These are phyloP conservation scores for Gaertneriomyces sp. DNA, from an alignment of 192 early-diverging fungal species.

Conservation along the genomic window DNA sequence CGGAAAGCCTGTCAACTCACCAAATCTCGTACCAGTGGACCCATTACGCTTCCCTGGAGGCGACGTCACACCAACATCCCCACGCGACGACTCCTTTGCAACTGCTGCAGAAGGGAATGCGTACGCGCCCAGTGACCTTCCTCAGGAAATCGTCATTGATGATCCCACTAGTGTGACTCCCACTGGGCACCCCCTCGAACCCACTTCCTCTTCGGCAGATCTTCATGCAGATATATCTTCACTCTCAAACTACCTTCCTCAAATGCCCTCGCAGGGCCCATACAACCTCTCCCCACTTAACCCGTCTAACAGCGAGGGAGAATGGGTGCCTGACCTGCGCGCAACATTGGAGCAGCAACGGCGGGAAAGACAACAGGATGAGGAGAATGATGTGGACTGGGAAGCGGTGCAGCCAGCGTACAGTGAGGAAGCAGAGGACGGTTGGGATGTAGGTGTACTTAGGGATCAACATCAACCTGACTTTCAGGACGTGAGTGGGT, in stretches of 20 bases:
- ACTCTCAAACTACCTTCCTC: too few species aligned
- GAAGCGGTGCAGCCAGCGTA: constrained; percentile 8
- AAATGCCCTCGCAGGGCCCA: too few species aligned
- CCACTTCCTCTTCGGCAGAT: too few species aligned
- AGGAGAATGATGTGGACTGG: constrained; percentile 3
- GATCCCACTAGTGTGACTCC: not conserved
- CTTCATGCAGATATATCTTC: too few species aligned
- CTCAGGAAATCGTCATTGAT: not conserved
- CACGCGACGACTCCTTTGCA: not conserved
- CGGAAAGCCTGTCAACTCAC: not conserved
- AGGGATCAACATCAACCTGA: constrained; percentile 16
- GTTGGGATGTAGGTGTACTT: constrained; percentile 20
- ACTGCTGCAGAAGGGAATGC: not conserved
- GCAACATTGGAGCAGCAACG: not conserved
- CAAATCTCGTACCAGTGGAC: not conserved
- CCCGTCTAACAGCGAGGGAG: not conserved
- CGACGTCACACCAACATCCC: not conserved
- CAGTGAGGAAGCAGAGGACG: constrained; percentile 21
- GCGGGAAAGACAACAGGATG: not conserved
- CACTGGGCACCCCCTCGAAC: not conserved
- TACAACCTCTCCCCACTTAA: not conserved
- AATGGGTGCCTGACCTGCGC: not conserved
- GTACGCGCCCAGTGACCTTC: not conserved
- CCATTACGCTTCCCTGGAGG: not conserved
- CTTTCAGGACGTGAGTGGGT: constrained; percentile 25